Conservation (phyloP, 495 filamentous ascomycete species). For the Cercophora newfieldiana region DNA sequence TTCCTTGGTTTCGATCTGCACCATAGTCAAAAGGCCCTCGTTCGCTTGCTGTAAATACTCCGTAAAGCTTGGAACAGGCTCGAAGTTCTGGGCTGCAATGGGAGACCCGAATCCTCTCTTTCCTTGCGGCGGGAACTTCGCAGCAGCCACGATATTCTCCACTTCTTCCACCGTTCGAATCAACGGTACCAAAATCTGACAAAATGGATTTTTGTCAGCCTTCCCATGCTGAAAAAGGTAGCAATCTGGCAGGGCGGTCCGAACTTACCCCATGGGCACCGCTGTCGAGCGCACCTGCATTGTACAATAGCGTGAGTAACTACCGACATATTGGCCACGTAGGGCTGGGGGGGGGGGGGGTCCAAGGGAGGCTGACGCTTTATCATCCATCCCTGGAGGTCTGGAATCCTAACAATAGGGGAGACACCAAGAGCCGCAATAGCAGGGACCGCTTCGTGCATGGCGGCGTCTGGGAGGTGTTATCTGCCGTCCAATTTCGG, state of each 20-base stretch:
- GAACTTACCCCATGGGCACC: slow-evolving; percentile 63
- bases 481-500: slow-evolving; percentile 12
- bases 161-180: slow-evolving; percentile 66
- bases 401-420: slow-evolving; percentile 67
- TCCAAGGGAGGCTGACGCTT: slow-evolving; percentile 54
- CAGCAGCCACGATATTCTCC: slow-evolving; percentile 54
- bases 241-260: background rate
- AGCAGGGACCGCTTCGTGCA: slow-evolving; percentile 81
- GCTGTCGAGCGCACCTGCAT: slow-evolving; percentile 62
- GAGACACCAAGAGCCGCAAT: slow-evolving; percentile 66
- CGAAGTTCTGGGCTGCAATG: slow-evolving; percentile 64
- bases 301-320: slow-evolving; percentile 5
- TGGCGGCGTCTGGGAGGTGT: slow-evolving; percentile 59
- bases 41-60: slow-evolving; percentile 79
- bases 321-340: too few species aligned
- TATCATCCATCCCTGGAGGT: slow-evolving; percentile 67
- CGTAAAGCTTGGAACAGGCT: slow-evolving; percentile 49
- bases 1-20: slow-evolving; percentile 80
- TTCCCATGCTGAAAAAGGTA: background rate
- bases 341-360: too few species aligned
- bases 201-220: slow-evolving; percentile 18
- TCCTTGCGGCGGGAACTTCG: slow-evolving; percentile 68
- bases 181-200: slow-evolving; percentile 61
- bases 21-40: slow-evolving; percentile 65
- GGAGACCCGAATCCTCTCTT: slow-evolving; percentile 67